These are phyloP conservation scores for Aspergillus proliferans DNA, from an alignment of 2,329 filamentous ascomycete genomes.

Conservation along the genomic window DNA sequence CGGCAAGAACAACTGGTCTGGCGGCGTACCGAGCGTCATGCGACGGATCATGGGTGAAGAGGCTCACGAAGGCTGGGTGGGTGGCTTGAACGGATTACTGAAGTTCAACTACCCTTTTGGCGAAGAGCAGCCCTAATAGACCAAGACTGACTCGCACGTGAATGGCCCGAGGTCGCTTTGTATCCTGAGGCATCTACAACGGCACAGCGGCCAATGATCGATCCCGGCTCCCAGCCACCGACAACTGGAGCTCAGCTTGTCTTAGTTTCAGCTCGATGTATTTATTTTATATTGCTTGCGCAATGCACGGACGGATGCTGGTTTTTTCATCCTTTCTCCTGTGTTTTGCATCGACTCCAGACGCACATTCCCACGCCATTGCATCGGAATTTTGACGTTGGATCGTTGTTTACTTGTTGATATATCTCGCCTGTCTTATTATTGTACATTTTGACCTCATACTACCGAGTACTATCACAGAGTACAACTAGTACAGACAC, in stretches of 20 bases:
- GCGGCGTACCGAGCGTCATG: slow-evolving; percentile 89
- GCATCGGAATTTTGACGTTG: not conserved
- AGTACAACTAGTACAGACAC: too few species aligned
- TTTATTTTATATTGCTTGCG: not conserved
- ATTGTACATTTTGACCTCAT: not conserved
- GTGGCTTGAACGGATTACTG: slow-evolving; percentile 81
- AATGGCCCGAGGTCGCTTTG: not conserved
- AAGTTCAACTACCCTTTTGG: slow-evolving; percentile 99
- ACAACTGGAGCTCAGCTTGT: not conserved
- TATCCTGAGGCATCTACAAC: not conserved
- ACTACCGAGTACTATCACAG: not conserved
- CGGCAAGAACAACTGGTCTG: slow-evolving; percentile 52
- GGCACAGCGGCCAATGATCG: not conserved
- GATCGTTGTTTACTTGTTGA: not conserved
- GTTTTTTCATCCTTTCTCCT: not conserved
- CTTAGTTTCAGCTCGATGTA: not conserved
- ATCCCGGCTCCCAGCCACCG: not conserved
- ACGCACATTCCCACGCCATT: too few species aligned
- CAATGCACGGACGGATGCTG: not conserved
- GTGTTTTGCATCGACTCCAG: not conserved
- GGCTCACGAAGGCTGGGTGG: slow-evolving; percentile 89
- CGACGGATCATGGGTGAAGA: slow-evolving; percentile 49
- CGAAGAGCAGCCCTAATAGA: slow-evolving; percentile 38
- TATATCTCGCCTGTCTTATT: not conserved
- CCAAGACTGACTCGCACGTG: not conserved